These are phyloP conservation scores for Durotheca rogersii DNA, from an alignment of 495 filamentous ascomycete genomes.

Conservation along the genomic window DNA sequence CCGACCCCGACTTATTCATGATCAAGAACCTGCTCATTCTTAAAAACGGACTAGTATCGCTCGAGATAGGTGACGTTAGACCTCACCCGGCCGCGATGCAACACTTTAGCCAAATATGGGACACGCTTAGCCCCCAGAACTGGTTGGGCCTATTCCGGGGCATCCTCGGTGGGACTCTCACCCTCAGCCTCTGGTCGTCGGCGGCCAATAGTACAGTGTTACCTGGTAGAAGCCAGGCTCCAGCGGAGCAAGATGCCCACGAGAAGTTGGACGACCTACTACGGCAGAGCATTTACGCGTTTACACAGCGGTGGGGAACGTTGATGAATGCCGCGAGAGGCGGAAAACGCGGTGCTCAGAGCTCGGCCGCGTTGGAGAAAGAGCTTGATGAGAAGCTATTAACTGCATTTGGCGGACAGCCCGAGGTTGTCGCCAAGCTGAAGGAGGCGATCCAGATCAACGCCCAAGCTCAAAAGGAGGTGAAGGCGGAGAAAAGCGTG, in stretches of 20 bases:
- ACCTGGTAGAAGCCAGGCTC: constrained; percentile 14
- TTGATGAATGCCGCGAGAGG: constrained; percentile 40
- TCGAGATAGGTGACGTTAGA: constrained; percentile 86
- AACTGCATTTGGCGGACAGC: constrained; percentile 47
- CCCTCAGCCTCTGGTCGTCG: constrained; percentile 38
- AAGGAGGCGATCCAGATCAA: constrained; percentile 52
- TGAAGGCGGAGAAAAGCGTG: constrained; percentile 34
- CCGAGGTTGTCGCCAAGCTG: constrained; percentile 50
- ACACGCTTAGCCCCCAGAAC: constrained; percentile 60
- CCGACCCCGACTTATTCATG: constrained; percentile 79
- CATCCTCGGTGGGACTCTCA: constrained; percentile 41
- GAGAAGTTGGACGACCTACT: constrained; percentile 79
- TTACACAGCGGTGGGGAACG: constrained; percentile 63
- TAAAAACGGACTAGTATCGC: constrained; percentile 86
- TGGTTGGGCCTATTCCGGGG: constrained; percentile 44
- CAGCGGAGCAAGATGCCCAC: constrained; percentile 60
- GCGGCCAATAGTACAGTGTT: constrained; percentile 16
- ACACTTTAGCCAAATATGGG: constrained; percentile 76
- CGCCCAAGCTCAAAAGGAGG: constrained; percentile 41
- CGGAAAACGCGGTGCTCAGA: constrained; percentile 41
- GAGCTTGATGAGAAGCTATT: constrained; percentile 49
- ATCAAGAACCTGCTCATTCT: constrained; percentile 89
- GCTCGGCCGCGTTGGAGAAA: constrained; percentile 42
- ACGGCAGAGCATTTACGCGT: constrained; percentile 75
- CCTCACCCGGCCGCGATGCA: constrained; percentile 58